A percentile compares a stretch with the other conserved stretches of the same genome.
phyloP scores from a whole-genome alignment of 805 yeast species.

The Starmerella apicola region DNA sequence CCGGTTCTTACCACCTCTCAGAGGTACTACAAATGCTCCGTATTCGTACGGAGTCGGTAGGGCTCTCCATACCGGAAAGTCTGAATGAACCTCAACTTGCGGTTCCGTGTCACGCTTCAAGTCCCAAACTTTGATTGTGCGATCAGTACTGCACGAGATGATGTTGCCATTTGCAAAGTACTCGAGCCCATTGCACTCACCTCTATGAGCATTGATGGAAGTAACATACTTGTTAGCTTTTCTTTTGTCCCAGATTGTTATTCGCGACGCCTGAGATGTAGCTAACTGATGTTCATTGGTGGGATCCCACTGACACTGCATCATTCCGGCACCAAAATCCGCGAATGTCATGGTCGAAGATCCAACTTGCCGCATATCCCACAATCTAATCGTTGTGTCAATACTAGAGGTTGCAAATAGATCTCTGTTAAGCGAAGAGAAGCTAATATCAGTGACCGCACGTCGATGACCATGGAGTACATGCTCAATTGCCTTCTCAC shows the following conservation, averaged over 20 bases:
- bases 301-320: slow-evolving; percentile 90
- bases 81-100: slow-evolving; percentile 48
- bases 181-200: slow-evolving; percentile 82
- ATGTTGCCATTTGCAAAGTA: slow-evolving; percentile 56
- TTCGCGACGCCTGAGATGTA: slow-evolving; percentile 68
- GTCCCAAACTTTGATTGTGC: slow-evolving; percentile 69
- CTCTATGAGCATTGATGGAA: slow-evolving; percentile 60
- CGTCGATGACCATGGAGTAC: slow-evolving; percentile 81
- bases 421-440: slow-evolving; percentile 79
- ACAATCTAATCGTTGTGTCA: slow-evolving; percentile 71
- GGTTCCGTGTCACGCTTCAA: slow-evolving; percentile 32
- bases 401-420: slow-evolving; percentile 84
- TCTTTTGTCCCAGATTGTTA: slow-evolving; percentile 80
- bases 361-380: slow-evolving; percentile 51
- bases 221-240: slow-evolving; percentile 66
- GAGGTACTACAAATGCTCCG: slow-evolving; percentile 81
- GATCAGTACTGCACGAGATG: slow-evolving; percentile 78
- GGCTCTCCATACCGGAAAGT: slow-evolving; percentile 82
- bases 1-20: slow-evolving; percentile 68
- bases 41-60: slow-evolving; percentile 80
- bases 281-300: slow-evolving; percentile 66
- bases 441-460: slow-evolving; percentile 92
- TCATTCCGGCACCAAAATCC: slow-evolving; percentile 92
- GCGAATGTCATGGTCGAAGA: slow-evolving; percentile 44
- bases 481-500: slow-evolving; percentile 67